These are phyloP conservation scores for Tylopilus sp. DNA, from an alignment of 1,284 basidiomycete genomes.

Conservation along the genomic window DNA sequence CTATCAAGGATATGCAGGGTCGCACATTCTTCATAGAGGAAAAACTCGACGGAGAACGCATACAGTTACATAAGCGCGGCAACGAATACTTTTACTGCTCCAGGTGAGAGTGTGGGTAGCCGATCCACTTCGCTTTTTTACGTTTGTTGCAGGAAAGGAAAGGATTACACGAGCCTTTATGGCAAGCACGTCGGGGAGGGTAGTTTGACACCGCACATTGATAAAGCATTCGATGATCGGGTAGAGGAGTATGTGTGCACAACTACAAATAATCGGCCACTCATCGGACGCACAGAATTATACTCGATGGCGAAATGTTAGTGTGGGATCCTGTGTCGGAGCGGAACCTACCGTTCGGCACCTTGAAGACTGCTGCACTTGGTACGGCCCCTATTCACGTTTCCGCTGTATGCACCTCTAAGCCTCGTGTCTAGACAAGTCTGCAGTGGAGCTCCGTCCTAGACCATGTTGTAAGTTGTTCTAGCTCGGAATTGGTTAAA, in stretches of 20 bases:
- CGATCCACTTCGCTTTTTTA: neutral
- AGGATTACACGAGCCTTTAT: slow-evolving; percentile 91
- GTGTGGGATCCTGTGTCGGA: slow-evolving; percentile 91
- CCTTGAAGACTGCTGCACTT: slow-evolving; percentile 83
- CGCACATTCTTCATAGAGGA: slow-evolving; percentile 85
- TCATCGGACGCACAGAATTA: slow-evolving; percentile 54
- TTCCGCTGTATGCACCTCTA: slow-evolving; percentile 5
- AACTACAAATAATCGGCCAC: neutral
- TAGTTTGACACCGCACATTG: slow-evolving; percentile 83
- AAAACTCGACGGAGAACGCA: slow-evolving; percentile 92
- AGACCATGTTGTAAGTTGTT: slow-evolving; percentile 78
- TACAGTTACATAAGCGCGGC: slow-evolving; percentile 88
- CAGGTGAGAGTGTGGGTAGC: slow-evolving; percentile 45
- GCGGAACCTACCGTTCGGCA: slow-evolving; percentile 86
- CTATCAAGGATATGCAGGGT: slow-evolving; percentile 79
- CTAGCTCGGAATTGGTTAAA: neutral
- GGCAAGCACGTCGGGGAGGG: slow-evolving; percentile 77
- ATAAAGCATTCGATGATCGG: slow-evolving; percentile 66
- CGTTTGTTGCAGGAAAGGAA: slow-evolving; percentile 67
- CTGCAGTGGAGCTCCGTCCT: slow-evolving; percentile 66
- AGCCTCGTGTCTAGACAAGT: slow-evolving; percentile 48
- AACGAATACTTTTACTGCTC: slow-evolving; percentile 91
- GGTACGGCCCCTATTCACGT: slow-evolving; percentile 42
- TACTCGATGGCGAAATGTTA: slow-evolving; percentile 95
- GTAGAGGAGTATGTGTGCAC: slow-evolving; percentile 68